Evolutionary conservation across 2,329 filamentous ascomycete species (phyloP).

Genomic region (Magnaporthales sp.): DNA sequence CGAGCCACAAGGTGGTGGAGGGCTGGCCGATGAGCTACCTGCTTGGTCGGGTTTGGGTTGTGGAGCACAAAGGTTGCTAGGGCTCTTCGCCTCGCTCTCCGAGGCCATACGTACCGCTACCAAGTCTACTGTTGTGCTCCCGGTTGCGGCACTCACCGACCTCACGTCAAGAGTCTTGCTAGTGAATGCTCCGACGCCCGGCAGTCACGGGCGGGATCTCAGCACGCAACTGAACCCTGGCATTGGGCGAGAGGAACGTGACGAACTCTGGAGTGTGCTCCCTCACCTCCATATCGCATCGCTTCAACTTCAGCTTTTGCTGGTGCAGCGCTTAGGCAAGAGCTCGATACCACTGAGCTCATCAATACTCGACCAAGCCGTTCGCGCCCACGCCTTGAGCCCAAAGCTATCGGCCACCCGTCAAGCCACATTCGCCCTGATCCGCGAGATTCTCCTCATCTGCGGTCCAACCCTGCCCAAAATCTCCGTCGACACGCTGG

Average conservation of each 20-base stretch:
- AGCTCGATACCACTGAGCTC: slow-evolving; percentile 52
- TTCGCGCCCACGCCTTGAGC: slow-evolving; percentile 59
- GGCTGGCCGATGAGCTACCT: slow-evolving; percentile 43
- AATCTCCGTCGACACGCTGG: slow-evolving; percentile 53
- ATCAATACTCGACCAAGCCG: slow-evolving; percentile 60
- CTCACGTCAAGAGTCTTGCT: slow-evolving; percentile 62
- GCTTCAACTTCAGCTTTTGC: slow-evolving; percentile 49
- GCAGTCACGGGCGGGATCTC: slow-evolving; percentile 32
- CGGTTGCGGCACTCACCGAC: slow-evolving; percentile 60
- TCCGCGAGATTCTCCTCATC: slow-evolving; percentile 47
- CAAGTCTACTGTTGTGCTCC: slow-evolving; percentile 55
- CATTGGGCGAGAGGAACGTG: slow-evolving; percentile 71
- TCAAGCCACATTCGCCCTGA: slow-evolving; percentile 48
- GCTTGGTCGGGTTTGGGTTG: slow-evolving; percentile 67
- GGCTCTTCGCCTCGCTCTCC: slow-evolving; percentile 56
- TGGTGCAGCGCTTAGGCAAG: slow-evolving; percentile 50
- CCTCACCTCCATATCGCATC: slow-evolving; percentile 66
- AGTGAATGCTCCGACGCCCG: slow-evolving; percentile 44
- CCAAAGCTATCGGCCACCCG: slow-evolving; percentile 40
- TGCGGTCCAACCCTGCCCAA: slow-evolving; percentile 61
- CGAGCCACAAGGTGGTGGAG: slow-evolving; percentile 38
- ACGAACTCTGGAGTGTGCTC: slow-evolving; percentile 65
- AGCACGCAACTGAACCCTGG: slow-evolving; percentile 60
- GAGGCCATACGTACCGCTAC: slow-evolving; percentile 57
- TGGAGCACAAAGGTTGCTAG: slow-evolving; percentile 60